These are phyloP conservation scores for Triticum monococcum DNA, from an alignment of 176 grass and related monocot species.

Conservation along the genomic window DNA sequence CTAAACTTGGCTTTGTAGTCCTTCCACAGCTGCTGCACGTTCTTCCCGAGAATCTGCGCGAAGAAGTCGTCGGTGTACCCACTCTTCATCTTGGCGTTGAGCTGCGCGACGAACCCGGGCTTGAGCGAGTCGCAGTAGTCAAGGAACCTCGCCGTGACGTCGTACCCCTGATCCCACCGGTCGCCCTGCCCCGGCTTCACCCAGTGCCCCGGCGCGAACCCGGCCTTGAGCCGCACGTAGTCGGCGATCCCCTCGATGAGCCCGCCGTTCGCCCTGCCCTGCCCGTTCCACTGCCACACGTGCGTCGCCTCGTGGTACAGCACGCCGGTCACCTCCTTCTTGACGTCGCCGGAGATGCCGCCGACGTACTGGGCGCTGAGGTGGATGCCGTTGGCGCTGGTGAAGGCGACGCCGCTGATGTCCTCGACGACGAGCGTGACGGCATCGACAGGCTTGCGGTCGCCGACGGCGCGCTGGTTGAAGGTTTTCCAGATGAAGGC, in stretches of 20 bases:
- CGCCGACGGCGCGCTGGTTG: conserved; percentile 16
- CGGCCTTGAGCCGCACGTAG: conserved; percentile 63
- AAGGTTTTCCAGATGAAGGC: conserved; percentile 68
- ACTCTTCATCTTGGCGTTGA: conserved; percentile 63
- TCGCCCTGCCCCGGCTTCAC: conserved; percentile 39
- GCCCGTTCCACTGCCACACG: conserved; percentile 82
- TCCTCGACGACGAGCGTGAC: conserved; percentile 52
- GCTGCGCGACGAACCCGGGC: conserved; percentile 55
- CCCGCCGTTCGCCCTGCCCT: conserved; percentile 11
- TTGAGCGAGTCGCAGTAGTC: conserved; percentile 58
- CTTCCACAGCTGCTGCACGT: conserved; percentile 55
- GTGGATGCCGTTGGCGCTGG: conserved; percentile 52
- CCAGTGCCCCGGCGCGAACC: conserved; percentile 59
- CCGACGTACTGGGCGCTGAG: conserved; percentile 64
- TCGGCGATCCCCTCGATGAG: conserved; percentile 80
- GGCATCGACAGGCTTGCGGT: conserved; percentile 41
- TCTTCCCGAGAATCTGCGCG: conserved; percentile 49
- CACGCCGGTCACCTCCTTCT: conserved; percentile 57
- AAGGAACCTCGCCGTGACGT: conserved; percentile 58
- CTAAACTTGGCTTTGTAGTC: conserved; percentile 62
- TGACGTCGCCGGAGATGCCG: conserved; percentile 52
- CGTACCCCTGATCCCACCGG: conserved; percentile 62
- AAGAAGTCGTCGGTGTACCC: conserved; percentile 56
- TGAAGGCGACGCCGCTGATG: conserved; percentile 49
- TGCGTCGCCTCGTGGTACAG: conserved; percentile 70